Conservation (phyloP, 192 early-diverging fungal species). For the Pecoramyces ruminantium region DNA sequence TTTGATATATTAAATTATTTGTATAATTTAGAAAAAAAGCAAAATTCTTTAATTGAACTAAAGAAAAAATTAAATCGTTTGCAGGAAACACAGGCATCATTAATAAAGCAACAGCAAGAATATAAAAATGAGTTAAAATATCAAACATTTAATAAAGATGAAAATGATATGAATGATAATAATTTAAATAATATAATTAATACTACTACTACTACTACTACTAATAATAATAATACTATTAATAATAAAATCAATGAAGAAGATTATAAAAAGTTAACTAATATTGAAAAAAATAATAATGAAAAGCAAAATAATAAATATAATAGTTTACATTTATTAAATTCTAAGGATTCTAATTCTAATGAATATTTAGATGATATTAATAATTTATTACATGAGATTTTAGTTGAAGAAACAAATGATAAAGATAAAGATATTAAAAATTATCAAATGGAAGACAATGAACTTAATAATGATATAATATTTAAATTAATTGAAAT, state of each 20-base stretch:
- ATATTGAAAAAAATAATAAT: too few relatives aligned
- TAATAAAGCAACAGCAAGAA: background rate
- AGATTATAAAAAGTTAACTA: too few relatives aligned
- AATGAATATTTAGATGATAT: background rate
- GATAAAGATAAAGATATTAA: background rate
- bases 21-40: background rate
- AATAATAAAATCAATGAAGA: background rate
- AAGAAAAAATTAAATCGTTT: background rate
- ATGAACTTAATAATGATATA: background rate
- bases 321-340: too few relatives aligned
- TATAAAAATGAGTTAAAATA: background rate
- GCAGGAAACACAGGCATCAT: background rate
- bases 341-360: too few relatives aligned
- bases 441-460: background rate
- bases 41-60: background rate
- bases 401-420: background rate
- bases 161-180: too few relatives aligned
- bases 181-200: too few relatives aligned
- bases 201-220: too few relatives aligned
- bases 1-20: background rate
- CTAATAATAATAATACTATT: too few relatives aligned
- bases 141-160: too few relatives aligned
- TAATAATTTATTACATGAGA: background rate
- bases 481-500: background rate
- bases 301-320: too few relatives aligned